phyloP scores from a whole-genome alignment of 495 filamentous ascomycete species.

The Trichocladium antarcticum region DNA sequence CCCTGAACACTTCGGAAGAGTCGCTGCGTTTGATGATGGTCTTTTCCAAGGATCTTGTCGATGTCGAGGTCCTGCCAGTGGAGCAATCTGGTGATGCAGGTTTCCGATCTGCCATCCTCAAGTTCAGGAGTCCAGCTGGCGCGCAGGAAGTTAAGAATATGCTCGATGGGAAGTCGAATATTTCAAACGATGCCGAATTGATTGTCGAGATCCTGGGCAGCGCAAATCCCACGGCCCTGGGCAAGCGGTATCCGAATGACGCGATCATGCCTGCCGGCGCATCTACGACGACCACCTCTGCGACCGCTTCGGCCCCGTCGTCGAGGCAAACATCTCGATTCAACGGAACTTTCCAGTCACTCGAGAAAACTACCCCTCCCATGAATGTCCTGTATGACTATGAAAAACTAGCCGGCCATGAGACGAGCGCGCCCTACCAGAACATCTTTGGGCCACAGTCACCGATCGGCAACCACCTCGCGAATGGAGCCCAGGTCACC shows the following conservation, averaged over 20 bases:
- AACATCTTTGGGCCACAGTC: conserved; percentile 76
- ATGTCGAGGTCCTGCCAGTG: conserved; percentile 56
- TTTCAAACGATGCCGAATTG: conserved; percentile 62
- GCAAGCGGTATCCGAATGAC: conserved; percentile 33
- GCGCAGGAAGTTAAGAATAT: conserved; percentile 67
- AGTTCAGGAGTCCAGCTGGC: conserved; percentile 57
- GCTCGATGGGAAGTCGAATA: conserved; percentile 71
- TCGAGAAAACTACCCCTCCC: conserved; percentile 60
- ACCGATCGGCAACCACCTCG: conserved; percentile 63
- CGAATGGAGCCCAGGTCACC: conserved; percentile 56
- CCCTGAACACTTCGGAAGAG: conserved; percentile 59
- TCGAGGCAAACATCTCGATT: conserved; percentile 66
- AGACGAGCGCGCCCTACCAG: conserved; percentile 53
- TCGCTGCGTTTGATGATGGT: conserved; percentile 70
- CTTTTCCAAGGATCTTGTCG: conserved; percentile 72
- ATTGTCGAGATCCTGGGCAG: conserved; percentile 61
- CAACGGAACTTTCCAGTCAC: conserved; percentile 62
- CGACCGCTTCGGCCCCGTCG: conserved; percentile 45
- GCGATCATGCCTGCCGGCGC: conserved; percentile 19
- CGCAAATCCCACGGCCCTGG: conserved; percentile 26
- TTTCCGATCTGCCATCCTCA: conserved; percentile 62
- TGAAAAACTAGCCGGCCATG: conserved; percentile 48
- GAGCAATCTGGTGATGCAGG: conserved; percentile 60
- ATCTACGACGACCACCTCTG: conserved; percentile 26
- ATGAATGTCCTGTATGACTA: conserved; percentile 40